phyloP scores from a whole-genome alignment of 2,329 filamentous ascomycete species.

The Teratosphaeria nubilosa region DNA sequence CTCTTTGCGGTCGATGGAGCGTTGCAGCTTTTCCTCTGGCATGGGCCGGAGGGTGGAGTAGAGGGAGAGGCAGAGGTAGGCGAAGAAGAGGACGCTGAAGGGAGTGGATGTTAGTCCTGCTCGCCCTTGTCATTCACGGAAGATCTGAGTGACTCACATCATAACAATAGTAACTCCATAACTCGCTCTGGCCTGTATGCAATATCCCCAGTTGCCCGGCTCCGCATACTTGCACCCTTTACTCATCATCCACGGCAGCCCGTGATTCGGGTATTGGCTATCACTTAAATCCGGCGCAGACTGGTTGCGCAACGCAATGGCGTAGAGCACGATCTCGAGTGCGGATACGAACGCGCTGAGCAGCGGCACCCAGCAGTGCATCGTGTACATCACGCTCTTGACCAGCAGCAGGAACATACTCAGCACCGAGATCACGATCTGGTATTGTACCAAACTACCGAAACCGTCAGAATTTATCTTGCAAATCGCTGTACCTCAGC shows the following conservation, averaged over 20 bases:
- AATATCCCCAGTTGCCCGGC: slow-evolving; percentile 46
- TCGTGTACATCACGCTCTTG: slow-evolving; percentile 59
- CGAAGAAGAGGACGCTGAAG: slow-evolving; percentile 48
- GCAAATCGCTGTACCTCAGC: background rate
- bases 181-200: slow-evolving; percentile 56
- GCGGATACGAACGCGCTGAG: slow-evolving; percentile 50
- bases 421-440: slow-evolving; percentile 65
- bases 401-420: slow-evolving; percentile 65
- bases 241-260: slow-evolving; percentile 64
- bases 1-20: slow-evolving; percentile 16
- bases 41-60: slow-evolving; percentile 43
- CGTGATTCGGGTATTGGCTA: slow-evolving; percentile 47
- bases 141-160: slow-evolving; percentile 45
- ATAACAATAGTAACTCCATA: slow-evolving; percentile 57
- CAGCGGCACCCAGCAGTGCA: slow-evolving; percentile 61
- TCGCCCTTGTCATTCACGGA: background rate
- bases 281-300: slow-evolving; percentile 65
- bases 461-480: background rate
- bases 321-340: slow-evolving; percentile 51
- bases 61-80: slow-evolving; percentile 49
- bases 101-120: slow-evolving; percentile 1
- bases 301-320: slow-evolving; percentile 58
- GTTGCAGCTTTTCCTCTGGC: slow-evolving; percentile 17
- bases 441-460: slow-evolving; percentile 60
- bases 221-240: slow-evolving; percentile 48